Evolutionary conservation across 306 rosid species (phyloP).

Genomic region (Malus orientalis): DNA sequence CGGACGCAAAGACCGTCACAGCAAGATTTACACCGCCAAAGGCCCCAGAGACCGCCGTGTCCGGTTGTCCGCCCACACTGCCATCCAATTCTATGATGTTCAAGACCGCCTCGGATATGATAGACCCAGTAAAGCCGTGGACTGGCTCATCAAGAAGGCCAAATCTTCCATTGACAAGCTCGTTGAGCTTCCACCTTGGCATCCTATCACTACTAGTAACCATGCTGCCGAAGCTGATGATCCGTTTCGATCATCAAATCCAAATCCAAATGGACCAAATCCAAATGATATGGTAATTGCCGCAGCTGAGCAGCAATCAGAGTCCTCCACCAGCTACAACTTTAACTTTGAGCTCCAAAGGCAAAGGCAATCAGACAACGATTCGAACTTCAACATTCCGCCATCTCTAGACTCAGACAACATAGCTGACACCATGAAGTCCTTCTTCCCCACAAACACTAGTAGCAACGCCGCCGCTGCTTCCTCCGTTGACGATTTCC

Average conservation of each 20-base stretch:
- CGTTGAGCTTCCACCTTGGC: conserved; percentile 62
- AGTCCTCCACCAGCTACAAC: conserved; percentile 52
- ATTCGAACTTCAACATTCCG: conserved; percentile 35
- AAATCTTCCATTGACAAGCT: conserved; percentile 65
- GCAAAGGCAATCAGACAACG: conserved; percentile 22
- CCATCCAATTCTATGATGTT: conserved; percentile 81
- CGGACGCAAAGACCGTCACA: conserved; percentile 65
- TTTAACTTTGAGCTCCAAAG: conserved; percentile 32
- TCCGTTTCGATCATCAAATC: background rate
- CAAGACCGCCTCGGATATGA: conserved; percentile 86
- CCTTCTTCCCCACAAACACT: conserved; percentile 52
- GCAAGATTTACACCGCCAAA: conserved; percentile 71
- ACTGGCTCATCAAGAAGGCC: conserved; percentile 86
- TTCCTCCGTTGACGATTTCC: conserved; percentile 45
- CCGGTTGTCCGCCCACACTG: conserved; percentile 71
- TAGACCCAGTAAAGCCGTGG: conserved; percentile 79
- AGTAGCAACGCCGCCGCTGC: conserved; percentile 20
- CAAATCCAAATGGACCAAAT: conserved; percentile 8
- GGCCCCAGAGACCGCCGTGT: conserved; percentile 75
- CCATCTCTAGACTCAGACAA: conserved; percentile 27
- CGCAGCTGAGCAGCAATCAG: conserved; percentile 35
- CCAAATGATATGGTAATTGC: conserved; percentile 32
- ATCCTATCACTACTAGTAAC: conserved; percentile 26
- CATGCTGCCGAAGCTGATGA: background rate
- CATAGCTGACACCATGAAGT: conserved; percentile 38